Percentiles rank a stretch among this genome's conserved stretches.
phyloP scores from a whole-genome alignment of 2,329 filamentous ascomycete genomes.

The Aureobasidium lini region DNA sequence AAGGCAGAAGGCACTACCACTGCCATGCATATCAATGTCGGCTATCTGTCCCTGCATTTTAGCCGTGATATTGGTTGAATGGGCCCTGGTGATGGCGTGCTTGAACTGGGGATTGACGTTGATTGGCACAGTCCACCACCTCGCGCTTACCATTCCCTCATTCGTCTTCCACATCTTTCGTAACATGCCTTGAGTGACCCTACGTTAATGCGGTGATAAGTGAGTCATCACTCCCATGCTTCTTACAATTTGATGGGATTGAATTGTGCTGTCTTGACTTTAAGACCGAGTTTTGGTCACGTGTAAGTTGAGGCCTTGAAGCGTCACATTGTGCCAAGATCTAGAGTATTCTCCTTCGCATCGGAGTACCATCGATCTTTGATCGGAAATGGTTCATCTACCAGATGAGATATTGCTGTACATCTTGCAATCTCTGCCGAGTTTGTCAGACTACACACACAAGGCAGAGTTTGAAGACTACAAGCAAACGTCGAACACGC shows the following conservation, averaged over 20 bases:
- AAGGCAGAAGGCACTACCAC: not conserved
- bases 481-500: not conserved
- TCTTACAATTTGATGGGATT: no score
- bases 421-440: not conserved
- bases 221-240: no score
- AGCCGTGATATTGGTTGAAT: slow-evolving; percentile 2
- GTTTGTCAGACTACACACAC: not conserved
- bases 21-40: not conserved
- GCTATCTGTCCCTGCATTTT: not conserved
- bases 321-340: no score
- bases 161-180: not conserved
- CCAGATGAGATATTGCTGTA: not conserved
- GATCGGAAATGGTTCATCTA: not conserved
- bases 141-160: slow-evolving; percentile 4
- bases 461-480: not conserved
- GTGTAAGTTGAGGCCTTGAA: no score
- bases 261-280: no score
- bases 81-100: not conserved
- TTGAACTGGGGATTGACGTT: slow-evolving; percentile 4
- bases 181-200: not conserved
- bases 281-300: no score
- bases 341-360: no score
- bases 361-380: no score
- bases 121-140: not conserved
- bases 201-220: no score